Percentiles rank a stretch among this genome's conserved stretches.
These are phyloP conservation scores for Arthrinium puccinioides DNA, from an alignment of 2,329 filamentous ascomycete genomes.

Conservation along the genomic window DNA sequence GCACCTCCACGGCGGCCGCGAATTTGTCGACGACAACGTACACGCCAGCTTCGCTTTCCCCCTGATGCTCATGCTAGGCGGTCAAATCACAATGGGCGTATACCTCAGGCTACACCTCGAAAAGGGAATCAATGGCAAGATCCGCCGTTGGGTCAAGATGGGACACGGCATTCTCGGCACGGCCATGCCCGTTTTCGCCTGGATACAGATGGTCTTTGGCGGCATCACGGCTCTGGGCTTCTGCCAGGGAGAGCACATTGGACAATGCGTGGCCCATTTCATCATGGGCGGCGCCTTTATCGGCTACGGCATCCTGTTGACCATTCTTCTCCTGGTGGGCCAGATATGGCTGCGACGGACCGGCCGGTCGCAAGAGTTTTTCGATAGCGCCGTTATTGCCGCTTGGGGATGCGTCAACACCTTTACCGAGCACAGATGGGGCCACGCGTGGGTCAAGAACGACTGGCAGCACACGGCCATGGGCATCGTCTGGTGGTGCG, in stretches of 20 bases:
- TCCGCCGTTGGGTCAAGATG: constrained; percentile 64
- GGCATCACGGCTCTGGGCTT: constrained; percentile 89
- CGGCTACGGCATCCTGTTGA: constrained; percentile 82
- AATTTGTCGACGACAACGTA: constrained; percentile 69
- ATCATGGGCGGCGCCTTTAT: constrained; percentile 99
- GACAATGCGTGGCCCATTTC: constrained; percentile 92
- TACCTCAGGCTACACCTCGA: constrained; percentile 89
- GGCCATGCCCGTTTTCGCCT: constrained; percentile 75
- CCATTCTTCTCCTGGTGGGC: constrained; percentile 78
- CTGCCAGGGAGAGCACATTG: constrained; percentile 83
- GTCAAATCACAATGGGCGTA: constrained; percentile 72
- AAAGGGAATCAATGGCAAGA: constrained; percentile 70
- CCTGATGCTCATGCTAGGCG: constrained; percentile 71
- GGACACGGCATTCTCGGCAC: constrained; percentile 81
- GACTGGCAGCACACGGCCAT: constrained; percentile 98
- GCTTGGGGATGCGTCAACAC: constrained; percentile 97
- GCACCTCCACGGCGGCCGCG: constrained; percentile 80
- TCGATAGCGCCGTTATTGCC: constrained; percentile 84
- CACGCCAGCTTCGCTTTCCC: constrained; percentile 75
- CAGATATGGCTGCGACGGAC: constrained; percentile 78
- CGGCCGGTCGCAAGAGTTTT: constrained; percentile 92
- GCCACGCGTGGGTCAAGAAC: constrained; percentile 78
- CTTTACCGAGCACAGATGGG: constrained; percentile 96
- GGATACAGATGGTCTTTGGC: constrained; percentile 94
- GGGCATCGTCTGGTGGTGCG: constrained; percentile 98